Base-by-base conservation (phyloP, 768 basidiomycete species). In the Boletus rufocinnamomeus region DNA sequence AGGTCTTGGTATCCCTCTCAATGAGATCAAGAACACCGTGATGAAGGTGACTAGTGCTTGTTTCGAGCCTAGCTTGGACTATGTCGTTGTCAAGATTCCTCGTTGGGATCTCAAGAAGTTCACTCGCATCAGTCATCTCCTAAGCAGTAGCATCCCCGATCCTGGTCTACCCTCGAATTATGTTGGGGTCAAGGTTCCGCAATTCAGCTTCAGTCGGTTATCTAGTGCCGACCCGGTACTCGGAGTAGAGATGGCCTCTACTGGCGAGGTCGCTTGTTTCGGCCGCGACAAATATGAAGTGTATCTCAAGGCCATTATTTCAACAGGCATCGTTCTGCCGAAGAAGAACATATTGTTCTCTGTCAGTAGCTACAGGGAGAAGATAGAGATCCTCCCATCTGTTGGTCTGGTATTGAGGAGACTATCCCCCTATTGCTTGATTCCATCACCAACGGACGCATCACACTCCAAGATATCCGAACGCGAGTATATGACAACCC, bases 101-200 rank as follows among this genome's bases (percentile, higher is more conserved):
- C 89, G 96, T 63, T 99, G 96, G 96, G 97, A 99, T 76, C 79
- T 98, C 70, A 95, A 95, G 76, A 99, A 99, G 82, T 99, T 99
- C 79, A 93, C 68, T 67, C 86, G 96, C 47, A 97, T 99, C 68
- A 95, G 92, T 72, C 84, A 89, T 58, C 80, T 91, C 41, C 78
- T 99, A 50, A 93, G 93, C 74, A 93, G 90, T 65, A 93, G 91
- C 75, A 98, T 99, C 74, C 97, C 96, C 19, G 92, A 94, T 50
- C 72, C 86, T 58, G 89, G 88, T 54, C 81, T 98, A 62, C 94
- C 97, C 4, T 69, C 84, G 38, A 92, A 98, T 71, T 99, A 98
- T 71, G 97, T 99, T 59, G 97, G 96, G 56, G 89, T 99, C 76
- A 99, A 99, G 79, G 96, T 97, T 3, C 95, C 97, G n/a, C 97